phyloP scores from a whole-genome alignment of 345 rosid genomes.

The Populus simonii region DNA sequence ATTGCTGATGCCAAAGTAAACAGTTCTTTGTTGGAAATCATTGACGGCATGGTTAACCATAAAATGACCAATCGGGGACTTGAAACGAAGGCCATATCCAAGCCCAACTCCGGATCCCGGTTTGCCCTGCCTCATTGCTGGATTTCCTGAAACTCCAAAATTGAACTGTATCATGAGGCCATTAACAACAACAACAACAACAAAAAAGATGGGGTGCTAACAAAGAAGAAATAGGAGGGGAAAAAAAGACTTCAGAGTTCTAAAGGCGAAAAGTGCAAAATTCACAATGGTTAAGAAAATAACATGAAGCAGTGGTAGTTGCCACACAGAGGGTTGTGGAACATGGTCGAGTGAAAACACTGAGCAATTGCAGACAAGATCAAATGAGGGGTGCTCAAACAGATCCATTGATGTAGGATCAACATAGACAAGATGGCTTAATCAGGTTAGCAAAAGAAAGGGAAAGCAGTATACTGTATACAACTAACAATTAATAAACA shows the following conservation, averaged over 20 bases:
- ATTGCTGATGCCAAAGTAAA: constrained; percentile 82
- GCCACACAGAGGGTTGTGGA: neutral
- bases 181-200: neutral
- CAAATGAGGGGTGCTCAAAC: neutral
- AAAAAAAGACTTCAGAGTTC: neutral
- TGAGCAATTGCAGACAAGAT: neutral
- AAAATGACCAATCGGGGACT: constrained; percentile 63
- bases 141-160: constrained; percentile 66
- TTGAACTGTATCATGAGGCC: neutral
- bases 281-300: neutral
- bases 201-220: neutral
- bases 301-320: neutral
- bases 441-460: too few species aligned
- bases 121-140: constrained; percentile 75
- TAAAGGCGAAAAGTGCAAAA: neutral
- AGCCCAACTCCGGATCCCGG: constrained; percentile 82
- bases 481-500: too few species aligned
- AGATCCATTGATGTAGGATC: too few species aligned
- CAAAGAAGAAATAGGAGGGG: neutral
- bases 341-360: neutral
- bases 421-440: too few species aligned
- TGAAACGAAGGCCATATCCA: constrained; percentile 67
- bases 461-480: too few species aligned
- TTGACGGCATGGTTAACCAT: constrained; percentile 70
- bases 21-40: constrained; percentile 71